Conservation (phyloP, 202 grass and related monocot species). For the Elaeis oleifera region DNA sequence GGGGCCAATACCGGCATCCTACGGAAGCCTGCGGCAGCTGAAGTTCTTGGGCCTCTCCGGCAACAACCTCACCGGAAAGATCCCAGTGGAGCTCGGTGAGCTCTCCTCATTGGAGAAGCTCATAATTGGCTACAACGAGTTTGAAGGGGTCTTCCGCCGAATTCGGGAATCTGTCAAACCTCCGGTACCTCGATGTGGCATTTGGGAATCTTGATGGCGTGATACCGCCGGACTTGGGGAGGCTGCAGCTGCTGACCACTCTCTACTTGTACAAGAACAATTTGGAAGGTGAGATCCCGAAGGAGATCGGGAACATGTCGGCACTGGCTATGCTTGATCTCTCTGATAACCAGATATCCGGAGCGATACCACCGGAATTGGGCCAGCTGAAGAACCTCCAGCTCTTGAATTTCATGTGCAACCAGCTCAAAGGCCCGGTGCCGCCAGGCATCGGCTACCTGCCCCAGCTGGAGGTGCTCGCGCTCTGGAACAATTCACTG, state of each 20-base stretch:
- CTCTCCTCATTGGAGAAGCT: conserved; percentile 67
- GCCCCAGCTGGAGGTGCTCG: conserved; percentile 53
- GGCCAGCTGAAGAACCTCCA: conserved; percentile 41
- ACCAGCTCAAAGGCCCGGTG: conserved; percentile 56
- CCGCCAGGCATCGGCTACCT: conserved; percentile 51
- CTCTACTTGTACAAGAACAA: conserved; percentile 83
- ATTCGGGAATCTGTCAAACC: conserved; percentile 57
- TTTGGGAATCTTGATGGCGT: conserved; percentile 56
- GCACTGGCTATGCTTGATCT: conserved; percentile 66
- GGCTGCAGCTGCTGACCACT: conserved; percentile 45
- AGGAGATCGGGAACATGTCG: conserved; percentile 68
- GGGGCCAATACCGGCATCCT: conserved; percentile 51
- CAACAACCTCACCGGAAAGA: conserved; percentile 80
- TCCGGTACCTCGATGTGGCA: conserved; percentile 72
- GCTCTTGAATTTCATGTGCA: conserved; percentile 85
- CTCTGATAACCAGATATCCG: conserved; percentile 58
- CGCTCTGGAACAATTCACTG: conserved; percentile 92
- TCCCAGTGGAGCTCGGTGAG: conserved; percentile 61
- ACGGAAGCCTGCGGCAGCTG: conserved; percentile 57
- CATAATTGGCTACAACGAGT: conserved; percentile 86
- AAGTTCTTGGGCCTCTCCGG: conserved; percentile 83
- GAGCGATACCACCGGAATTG: conserved; percentile 56
- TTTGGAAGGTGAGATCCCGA: conserved; percentile 50
- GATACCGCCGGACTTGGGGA: conserved; percentile 69
- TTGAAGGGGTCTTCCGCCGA: conserved; percentile 74